These are phyloP conservation scores for Monilinia aucupariae DNA, from an alignment of 2,329 filamentous ascomycete species.

Conservation along the genomic window DNA sequence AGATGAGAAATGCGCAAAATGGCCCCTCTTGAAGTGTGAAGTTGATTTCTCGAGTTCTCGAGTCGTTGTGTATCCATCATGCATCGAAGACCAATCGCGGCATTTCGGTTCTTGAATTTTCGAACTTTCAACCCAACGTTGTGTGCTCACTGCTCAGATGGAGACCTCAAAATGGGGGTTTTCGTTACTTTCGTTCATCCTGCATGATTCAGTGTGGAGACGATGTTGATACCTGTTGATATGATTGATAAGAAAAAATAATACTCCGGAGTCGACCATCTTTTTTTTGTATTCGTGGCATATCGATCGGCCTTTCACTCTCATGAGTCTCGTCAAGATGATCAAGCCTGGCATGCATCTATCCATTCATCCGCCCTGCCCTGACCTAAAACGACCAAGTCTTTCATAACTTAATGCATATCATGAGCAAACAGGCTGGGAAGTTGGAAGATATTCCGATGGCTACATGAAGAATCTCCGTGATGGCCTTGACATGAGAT, in stretches of 20 bases:
- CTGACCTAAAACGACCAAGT: not conserved
- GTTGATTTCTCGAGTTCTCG: too few relatives aligned
- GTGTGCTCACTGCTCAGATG: too few relatives aligned
- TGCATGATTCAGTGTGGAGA: constrained; percentile 12
- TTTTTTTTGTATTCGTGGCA: constrained; percentile 11
- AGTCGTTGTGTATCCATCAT: too few relatives aligned
- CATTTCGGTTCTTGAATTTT: not conserved
- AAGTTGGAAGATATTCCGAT: not conserved
- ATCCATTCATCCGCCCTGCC: not conserved
- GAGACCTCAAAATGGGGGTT: constrained; percentile 4
- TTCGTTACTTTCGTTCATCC: not conserved
- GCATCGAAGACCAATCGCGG: constrained; percentile 11
- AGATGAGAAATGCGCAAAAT: not conserved
- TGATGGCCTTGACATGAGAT: not conserved
- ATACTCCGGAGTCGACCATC: not conserved
- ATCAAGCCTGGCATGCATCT: too few relatives aligned
- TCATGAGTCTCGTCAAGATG: not conserved
- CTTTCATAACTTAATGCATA: not conserved
- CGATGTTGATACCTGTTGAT: too few relatives aligned
- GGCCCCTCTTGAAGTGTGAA: constrained; percentile 9
- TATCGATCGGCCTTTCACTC: not conserved
- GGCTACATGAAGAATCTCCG: not conserved
- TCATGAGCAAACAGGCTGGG: not conserved
- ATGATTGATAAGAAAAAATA: constrained; percentile 9
- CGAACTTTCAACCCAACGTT: not conserved